Base-by-base conservation (phyloP, 2,329 filamentous ascomycete genomes). In the Diaporthe sp. region DNA sequence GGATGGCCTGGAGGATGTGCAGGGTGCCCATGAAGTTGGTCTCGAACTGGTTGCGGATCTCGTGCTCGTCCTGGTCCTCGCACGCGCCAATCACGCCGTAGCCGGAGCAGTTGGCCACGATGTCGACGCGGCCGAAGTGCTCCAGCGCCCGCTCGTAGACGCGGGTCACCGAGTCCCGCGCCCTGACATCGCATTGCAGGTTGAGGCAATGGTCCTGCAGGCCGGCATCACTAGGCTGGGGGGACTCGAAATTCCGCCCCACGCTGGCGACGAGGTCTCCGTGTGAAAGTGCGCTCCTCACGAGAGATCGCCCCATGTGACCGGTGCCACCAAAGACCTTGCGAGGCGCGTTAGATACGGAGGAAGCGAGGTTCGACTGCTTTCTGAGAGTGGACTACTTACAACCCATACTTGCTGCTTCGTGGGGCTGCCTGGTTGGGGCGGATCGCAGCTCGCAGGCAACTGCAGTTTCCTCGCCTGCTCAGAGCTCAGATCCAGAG, bases 21-120 rank as follows among this genome's bases (percentile, higher is more conserved):
- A 98, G 85, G 0, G 95, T 97, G 72, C 97, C 97, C 88, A 98
- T 96, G 84, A 98, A 98, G 84, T 99, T 99, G 31, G 96, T 98
- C 87, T 97, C 95, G 85, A 98, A 98, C 84, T 98, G 97, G 81
- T 98, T 96, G 75, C 95, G 94, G 79, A 98, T 91, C 82, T 98
- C 97, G 83, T 95, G 93, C 82, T 98, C 95, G 83, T 98, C 95
- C 86, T 98, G 97, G 85, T 98, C 97, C 85, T 98, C 97, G 84
- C 96, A 98, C 1, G 96, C 93, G 39, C 95, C 96, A 79, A 98
- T 98, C 72, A 99, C 95, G 72, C 96, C 96, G 85, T 98, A 98
- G 22, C 96, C 96, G 17, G 95, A 96, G 85, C 95, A 98, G 84
- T 98, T 98, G 79, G 94, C 96, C 75, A 98, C 93, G 71, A 98